Conservation (phyloP, 768 basidiomycete genomes). For the Sarcodon sp. region DNA sequence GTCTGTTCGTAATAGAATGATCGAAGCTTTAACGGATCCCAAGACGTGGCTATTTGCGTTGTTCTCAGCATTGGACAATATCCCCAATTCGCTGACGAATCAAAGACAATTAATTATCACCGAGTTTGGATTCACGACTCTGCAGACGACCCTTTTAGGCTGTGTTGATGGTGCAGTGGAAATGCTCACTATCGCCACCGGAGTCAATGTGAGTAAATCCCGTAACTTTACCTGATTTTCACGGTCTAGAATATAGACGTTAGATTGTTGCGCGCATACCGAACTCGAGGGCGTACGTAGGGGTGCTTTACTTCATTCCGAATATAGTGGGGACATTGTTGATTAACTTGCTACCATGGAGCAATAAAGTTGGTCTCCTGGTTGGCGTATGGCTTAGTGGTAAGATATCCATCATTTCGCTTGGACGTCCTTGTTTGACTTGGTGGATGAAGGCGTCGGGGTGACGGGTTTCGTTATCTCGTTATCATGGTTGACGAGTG, state of each 20-base stretch:
- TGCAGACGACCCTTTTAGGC: conserved; percentile 66
- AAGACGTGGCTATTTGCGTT: conserved; percentile 65
- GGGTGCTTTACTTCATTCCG: conserved; percentile 47
- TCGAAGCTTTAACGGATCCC: conserved; percentile 56
- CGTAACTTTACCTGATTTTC: neutral
- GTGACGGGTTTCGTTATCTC: conserved; percentile 45
- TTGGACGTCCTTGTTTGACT: no score
- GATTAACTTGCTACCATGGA: conserved; percentile 48
- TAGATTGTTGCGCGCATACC: conserved; percentile 23
- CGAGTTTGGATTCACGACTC: conserved; percentile 51
- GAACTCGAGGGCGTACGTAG: conserved; percentile 56
- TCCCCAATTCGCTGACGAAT: conserved; percentile 64
- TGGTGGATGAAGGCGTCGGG: conserved; percentile 21
- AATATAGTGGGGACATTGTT: conserved; percentile 61
- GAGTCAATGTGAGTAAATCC: conserved; percentile 34
- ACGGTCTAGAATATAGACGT: conserved; percentile 6
- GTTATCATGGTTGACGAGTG: conserved; percentile 50
- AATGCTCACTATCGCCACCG: conserved; percentile 59
- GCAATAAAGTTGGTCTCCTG: conserved; percentile 55
- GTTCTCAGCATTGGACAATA: conserved; percentile 47
- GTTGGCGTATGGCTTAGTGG: conserved; percentile 46
- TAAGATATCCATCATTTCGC: conserved; percentile 18
- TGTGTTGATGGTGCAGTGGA: conserved; percentile 66
- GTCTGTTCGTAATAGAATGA: conserved; percentile 33
- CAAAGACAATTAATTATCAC: conserved; percentile 65